Evolutionary conservation across 1,284 basidiomycete genomes (phyloP), one percentile per base, ranked within the genome.

Genomic region (Leccinum fallax): DNA sequence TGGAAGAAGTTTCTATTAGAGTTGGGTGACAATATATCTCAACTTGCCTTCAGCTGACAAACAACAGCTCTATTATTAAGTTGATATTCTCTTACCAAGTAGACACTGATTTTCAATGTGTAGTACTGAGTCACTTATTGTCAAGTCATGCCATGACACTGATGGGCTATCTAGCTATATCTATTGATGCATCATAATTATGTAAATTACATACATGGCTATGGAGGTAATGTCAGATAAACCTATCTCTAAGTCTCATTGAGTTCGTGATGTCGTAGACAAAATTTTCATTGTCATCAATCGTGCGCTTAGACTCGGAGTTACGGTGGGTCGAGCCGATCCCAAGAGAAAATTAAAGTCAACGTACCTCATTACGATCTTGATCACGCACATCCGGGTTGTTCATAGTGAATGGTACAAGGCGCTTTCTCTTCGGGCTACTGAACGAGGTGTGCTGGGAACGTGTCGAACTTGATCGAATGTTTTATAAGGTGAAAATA

Each of bases 81-180:
- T 32, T 53, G 16, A 32, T 53, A 53, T 34, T 21, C n/a, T 32
- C n/a, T 19, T 30, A 19, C 8, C n/a, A 53, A 34, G 28, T 53
- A 53, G n/a, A 53, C 8, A 34, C 11, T 10, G 16, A 32, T 53
- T 53, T 3, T 13, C 7, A 53, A 21, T 19, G 8, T 10, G 9
- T n/a, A 32, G 30, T n/a, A 19, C 8, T 53, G 2, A 16, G 7
- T 5, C n/a, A 32, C n/a, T 32, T 19, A 53, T 53, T 53, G 15
- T 53, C 51, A 53, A 30, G 9, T 53, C 28, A 53, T 53, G 28
- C 28, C 26, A 53, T 53, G 51, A 19, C 51, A 53, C 51, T 53
- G 51, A 53, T 53, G 51, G 28, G 51, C 51, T 53, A 53, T 53
- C 51, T 19, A 53, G 51, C 28, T 53, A n/a, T n/a, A 53, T 53